Base-by-base conservation (phyloP, 2,329 filamentous ascomycete species). In the Fusarium dimerum region DNA sequence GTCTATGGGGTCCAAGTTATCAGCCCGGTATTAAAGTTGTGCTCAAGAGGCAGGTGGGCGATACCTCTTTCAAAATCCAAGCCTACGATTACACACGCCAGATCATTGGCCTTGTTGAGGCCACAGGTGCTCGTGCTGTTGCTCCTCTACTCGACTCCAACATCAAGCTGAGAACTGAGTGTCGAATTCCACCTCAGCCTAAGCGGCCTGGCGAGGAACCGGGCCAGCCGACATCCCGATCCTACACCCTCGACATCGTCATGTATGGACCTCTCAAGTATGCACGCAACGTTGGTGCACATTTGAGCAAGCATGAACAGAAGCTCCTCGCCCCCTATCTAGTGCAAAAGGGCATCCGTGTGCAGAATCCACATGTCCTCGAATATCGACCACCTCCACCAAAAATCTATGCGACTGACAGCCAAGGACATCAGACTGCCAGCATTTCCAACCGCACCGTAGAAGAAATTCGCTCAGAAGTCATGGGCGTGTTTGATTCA, bases 401-500 rank as follows among this genome's bases (percentile, higher is more conserved):
- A 8, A 67, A 67, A 39, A 65, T 67, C 13, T 73, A 73, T 41
- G 52, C 67, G 10, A 69, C 59, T 12, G 68, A 63, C 50, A 57
- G 63, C 50, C 57, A 68, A 50, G 63, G 59, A 45, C 53, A 57
- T 18, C 56, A 65, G 52, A 53, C 59, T n/a, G 65, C 60, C 36
- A 64, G 71, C 6, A 55, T 72, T 3, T 69, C 72, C 38, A 72
- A 68, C 44, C 83, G 90, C 32, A 93, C 90, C 1, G 85, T 87
- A 1, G 93, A 97, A 63, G 92, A 97, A 71, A 88, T 96, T 53
- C 87, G 88, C 10, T 86, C 85, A 57, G 92, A 96, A 51, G 88
- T 96, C 18, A 83, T 90, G 69, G 86, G 85, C 40, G 90, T 97
- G 67, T 96, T 99, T 64, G 92, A 97, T 73, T 88, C 87, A 8